Base-by-base conservation (phyloP, 495 filamentous ascomycete genomes). In the Daldinia decipiens region DNA sequence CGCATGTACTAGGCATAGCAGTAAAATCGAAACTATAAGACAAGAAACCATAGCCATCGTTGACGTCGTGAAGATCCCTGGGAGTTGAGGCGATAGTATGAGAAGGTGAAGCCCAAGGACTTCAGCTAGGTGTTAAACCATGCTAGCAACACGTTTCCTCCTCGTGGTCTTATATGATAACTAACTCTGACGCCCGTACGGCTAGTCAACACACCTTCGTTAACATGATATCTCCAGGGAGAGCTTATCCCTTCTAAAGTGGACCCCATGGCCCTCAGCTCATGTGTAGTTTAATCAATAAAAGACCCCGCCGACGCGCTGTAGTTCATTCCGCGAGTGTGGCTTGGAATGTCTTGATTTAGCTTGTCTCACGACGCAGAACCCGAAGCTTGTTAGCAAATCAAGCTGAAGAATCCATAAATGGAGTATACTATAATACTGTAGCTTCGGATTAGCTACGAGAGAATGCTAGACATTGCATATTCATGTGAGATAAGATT, bases 401-500 rank as follows among this genome's bases (percentile, higher is more conserved):
- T 21, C 24, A 43, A 50, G 54, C 39, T 43, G n/a, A 51, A 39
- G 29, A 24, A 27, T 38, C 39, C 26, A 67, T 53, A 27, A 24
- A 59, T 26, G 36, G 58, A 47, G 59, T 64, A 63, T 59, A 67
- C 26, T 36, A 21, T 38, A 21, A 13, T 38, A 29, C 19, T 47
- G 43, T 47, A 47, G 55, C 60, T 64, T 47, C 43, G 52, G 50
- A 3, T 56, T 59, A 29, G 31, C 31, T 29, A 24, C 39, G 39
- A 57, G 56, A 45, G 64, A 53, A 63, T 59, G 59, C 29, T 39
- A 27, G 62, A 45, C 40, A 45, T 50, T 38, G 52, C 68, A 43
- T 62, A 58, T 51, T 53, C 68, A 29, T 71, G 52, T 52, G 50
- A 67, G 69, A 64, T 72, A 68, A 68, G 64, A 67, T 72, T 72